Evolutionary conservation across 75 land plant genomes (phyloP).

Genomic region (Cryptomeria japonica): DNA sequence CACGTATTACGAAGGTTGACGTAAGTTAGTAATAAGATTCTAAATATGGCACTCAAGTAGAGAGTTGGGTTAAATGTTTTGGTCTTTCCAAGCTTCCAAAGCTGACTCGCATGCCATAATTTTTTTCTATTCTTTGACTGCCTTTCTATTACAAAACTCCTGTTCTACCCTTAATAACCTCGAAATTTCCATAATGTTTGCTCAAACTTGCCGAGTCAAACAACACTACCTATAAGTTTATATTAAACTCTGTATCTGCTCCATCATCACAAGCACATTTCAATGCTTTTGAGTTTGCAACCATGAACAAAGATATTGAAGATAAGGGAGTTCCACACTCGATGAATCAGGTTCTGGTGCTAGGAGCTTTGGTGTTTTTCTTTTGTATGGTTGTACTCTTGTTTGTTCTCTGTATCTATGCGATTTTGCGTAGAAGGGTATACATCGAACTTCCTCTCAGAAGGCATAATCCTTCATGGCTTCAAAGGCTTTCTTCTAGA

Average conservation of each 20-base stretch:
- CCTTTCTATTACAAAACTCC: too few species aligned
- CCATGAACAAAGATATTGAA: background rate
- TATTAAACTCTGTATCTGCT: background rate
- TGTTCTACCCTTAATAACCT: too few species aligned
- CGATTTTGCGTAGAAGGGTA: background rate
- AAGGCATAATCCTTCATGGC: background rate
- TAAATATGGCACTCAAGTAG: too few species aligned
- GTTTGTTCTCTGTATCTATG: background rate
- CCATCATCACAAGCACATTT: background rate
- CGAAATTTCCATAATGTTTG: too few species aligned
- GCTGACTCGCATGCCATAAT: too few species aligned
- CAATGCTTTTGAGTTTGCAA: background rate
- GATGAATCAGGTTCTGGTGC: background rate
- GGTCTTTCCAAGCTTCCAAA: too few species aligned
- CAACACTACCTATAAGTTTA: background rate
- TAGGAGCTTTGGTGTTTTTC: background rate
- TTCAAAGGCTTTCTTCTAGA: background rate
- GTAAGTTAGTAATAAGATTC: too few species aligned
- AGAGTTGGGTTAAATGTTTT: too few species aligned
- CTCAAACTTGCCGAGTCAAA: too few species aligned
- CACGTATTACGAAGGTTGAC: too few species aligned
- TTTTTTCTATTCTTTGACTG: too few species aligned
- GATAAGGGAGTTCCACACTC: background rate
- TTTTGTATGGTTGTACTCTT: background rate
- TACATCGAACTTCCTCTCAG: background rate